These are phyloP conservation scores for Suillus clintonianus DNA, from an alignment of 768 basidiomycete genomes.

Conservation along the genomic window DNA sequence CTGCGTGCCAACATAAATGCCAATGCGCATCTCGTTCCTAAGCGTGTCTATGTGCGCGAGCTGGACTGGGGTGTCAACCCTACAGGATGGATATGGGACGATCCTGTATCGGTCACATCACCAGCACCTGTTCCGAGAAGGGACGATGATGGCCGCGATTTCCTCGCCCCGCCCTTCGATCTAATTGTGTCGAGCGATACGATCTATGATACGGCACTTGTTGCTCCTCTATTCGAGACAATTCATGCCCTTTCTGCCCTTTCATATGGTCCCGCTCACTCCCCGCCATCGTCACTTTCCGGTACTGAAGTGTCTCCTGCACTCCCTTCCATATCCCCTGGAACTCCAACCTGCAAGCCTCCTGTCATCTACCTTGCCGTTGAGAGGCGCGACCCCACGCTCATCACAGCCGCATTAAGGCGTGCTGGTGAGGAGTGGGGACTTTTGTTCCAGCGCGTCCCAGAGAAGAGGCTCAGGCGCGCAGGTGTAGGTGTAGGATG, in stretches of 20 bases:
- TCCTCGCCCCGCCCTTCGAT: conserved; percentile 62
- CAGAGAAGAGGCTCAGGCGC: conserved; percentile 57
- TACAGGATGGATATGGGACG: conserved; percentile 56
- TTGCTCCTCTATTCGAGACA: conserved; percentile 70
- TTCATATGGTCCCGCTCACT: conserved; percentile 34
- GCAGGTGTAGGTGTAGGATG: conserved; percentile 60
- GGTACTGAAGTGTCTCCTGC: neutral
- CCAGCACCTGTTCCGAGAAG: conserved; percentile 22
- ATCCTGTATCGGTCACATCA: conserved; percentile 32
- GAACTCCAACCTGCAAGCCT: neutral
- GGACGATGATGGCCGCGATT: neutral
- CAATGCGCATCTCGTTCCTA: conserved; percentile 43
- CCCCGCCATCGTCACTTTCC: conserved; percentile 43
- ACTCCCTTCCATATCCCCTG: neutral
- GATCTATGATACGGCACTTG: conserved; percentile 62
- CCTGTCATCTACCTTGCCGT: conserved; percentile 50
- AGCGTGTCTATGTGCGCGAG: conserved; percentile 57
- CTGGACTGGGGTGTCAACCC: conserved; percentile 71
- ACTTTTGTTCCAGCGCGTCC: conserved; percentile 60
- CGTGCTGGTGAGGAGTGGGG: conserved; percentile 57
- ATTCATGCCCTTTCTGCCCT: conserved; percentile 52
- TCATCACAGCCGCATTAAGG: conserved; percentile 60
- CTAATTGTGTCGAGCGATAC: conserved; percentile 86
- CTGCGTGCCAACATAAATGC: conserved; percentile 60
- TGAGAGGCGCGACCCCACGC: conserved; percentile 72